Conservation (phyloP, 352 stramenopile genomes). For the Elongisporangium undulatum region DNA sequence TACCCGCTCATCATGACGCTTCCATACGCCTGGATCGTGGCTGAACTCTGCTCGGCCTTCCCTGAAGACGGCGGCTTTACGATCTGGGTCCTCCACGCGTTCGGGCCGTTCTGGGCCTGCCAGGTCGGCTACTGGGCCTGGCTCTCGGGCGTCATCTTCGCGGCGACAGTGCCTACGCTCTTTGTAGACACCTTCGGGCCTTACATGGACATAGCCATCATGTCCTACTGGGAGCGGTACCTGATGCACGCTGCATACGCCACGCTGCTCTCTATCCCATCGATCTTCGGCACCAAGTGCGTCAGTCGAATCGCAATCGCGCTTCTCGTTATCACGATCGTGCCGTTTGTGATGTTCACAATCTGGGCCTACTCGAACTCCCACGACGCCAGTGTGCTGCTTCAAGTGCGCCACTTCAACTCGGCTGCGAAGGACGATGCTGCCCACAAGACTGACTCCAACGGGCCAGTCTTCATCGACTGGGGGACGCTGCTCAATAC, state of each 20-base stretch:
- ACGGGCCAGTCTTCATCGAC: constrained; percentile 21
- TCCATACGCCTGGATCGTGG: constrained; percentile 81
- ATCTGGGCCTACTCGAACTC: constrained; percentile 16
- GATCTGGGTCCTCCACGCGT: constrained; percentile 86
- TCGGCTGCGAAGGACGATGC: constrained; percentile 9
- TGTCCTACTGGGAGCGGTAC: constrained; percentile 5
- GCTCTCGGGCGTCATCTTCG: constrained; percentile 55
- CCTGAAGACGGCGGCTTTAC: constrained; percentile 72
- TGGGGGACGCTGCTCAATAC: constrained; percentile 86
- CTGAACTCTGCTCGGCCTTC: constrained; percentile 86
- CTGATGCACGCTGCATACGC: constrained; percentile 14
- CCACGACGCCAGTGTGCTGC: constrained; percentile 73
- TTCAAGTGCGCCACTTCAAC: constrained; percentile 73
- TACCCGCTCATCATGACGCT: constrained; percentile 83
- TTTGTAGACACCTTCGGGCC: constrained; percentile 9
- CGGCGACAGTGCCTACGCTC: constrained; percentile 39
- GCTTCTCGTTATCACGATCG: constrained; percentile 19
- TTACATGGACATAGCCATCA: constrained; percentile 4
- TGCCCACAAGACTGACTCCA: constrained; percentile 6
- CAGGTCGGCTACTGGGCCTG: constrained; percentile 65
- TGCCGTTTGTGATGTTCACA: constrained; percentile 77
- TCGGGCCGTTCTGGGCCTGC: constrained; percentile 75
- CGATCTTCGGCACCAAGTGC: constrained; percentile 11
- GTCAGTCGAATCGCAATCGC: constrained; percentile 10
- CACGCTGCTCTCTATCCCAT: constrained; percentile 10